Evolutionary conservation across 371 early-diverging fungal species (phyloP), one percentile per base, ranked within the genome.

Genomic region (Umbelopsis sp.): DNA sequence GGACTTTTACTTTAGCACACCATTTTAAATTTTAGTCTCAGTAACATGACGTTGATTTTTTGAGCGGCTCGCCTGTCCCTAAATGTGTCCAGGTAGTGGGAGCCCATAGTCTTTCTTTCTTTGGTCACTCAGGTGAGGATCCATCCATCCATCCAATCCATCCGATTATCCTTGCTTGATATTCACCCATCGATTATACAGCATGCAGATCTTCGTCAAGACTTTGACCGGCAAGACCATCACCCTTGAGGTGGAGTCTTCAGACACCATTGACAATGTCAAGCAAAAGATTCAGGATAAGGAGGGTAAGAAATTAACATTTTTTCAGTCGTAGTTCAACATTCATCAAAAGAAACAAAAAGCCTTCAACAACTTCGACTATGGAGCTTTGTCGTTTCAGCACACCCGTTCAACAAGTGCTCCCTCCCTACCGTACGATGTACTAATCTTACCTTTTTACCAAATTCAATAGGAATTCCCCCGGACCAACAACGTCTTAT

Each of bases 401-500:
- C 41, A 41, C 7, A 41, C 10, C 12, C 2, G 41, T 41, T 41
- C 41, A 41, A 41, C 41, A 41, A 41, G 7, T 41, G 12, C 7
- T 41, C 48, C 20, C 0, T 29, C 29, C 16, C 48, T 48, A 16
- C 6, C 10, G 22, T 25, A 52, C 22, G 3, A 12, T 14, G 29
- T 20, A 25, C 52, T 29, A 52, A 52, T 52, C 6, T 52, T 11
- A 7, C 29, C 22, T 22, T 22, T 14, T 52, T 52, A 1, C 35
- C 18, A 57, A 24, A 22, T 51, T 51, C 24, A 51, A 35, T 44
- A 82, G 91, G 92, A 66, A 99, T 98, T 79, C 98, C 99, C 67
- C 98, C 98, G 71, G 98, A 98, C 84, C 99, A 99, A 89, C 99
- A 98, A 86, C 96, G 98, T 71, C 89, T 98, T 72, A 99, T 99